A percentile compares a stretch with the other conserved stretches of the same genome.
Evolutionary conservation across 2,329 filamentous ascomycete species (phyloP).

Genomic region (Colletotrichum salicis): DNA sequence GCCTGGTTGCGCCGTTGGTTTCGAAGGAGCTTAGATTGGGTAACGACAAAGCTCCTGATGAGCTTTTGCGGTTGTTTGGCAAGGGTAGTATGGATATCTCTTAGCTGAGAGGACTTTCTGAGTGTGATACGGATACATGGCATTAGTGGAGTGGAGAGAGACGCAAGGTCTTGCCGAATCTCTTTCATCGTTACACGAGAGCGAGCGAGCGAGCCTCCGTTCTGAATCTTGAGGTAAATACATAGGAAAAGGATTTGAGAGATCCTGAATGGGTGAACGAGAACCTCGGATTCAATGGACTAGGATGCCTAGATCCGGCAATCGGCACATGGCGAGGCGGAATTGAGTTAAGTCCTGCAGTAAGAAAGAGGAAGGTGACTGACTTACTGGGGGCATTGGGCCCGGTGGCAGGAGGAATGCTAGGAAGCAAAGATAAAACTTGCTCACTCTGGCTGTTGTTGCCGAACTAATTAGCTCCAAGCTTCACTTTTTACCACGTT

Average conservation of each 20-base stretch:
- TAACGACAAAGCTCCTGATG: background rate
- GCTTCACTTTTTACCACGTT: background rate
- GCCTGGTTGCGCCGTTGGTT: conserved; percentile 1
- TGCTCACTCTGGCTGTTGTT: conserved; percentile 1
- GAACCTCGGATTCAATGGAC: background rate
- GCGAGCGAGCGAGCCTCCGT: background rate
- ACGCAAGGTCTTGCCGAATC: background rate
- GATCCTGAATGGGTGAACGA: background rate
- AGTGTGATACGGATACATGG: background rate
- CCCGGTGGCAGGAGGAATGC: background rate
- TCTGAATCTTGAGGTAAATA: background rate
- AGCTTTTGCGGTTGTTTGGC: background rate
- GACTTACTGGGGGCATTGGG: background rate
- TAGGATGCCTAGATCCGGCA: background rate
- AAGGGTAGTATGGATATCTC: background rate
- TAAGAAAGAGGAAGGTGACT: background rate
- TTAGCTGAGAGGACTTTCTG: background rate
- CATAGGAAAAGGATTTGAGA: background rate
- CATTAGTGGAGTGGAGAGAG: background rate
- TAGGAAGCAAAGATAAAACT: background rate
- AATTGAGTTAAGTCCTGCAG: background rate
- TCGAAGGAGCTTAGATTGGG: background rate
- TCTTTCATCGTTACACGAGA: background rate
- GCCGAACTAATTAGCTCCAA: background rate
- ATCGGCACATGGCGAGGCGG: background rate